These are phyloP conservation scores for Globisporangium alternatum DNA, from an alignment of 352 stramenopile genomes.

Conservation along the genomic window DNA sequence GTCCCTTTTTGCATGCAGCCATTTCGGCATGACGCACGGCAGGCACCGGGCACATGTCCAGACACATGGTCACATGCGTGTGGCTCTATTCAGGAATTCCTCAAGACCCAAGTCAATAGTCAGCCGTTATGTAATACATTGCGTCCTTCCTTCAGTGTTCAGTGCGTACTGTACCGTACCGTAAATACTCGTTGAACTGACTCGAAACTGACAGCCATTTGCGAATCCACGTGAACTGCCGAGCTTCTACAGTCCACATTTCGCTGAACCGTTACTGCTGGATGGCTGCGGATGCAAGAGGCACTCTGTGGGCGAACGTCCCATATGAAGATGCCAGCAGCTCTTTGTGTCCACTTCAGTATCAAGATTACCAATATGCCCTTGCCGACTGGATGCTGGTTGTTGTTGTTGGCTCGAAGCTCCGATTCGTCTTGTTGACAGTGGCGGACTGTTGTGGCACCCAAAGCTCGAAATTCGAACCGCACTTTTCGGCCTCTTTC, in stretches of 20 bases:
- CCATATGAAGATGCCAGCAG: no score
- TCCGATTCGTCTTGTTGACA: background rate
- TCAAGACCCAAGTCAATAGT: no score
- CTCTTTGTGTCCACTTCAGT: background rate
- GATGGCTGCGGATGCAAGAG: background rate
- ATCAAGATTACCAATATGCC: background rate
- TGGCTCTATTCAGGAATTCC: no score
- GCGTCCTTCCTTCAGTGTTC: no score
- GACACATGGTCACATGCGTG: background rate
- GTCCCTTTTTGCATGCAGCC: background rate
- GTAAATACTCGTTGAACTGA: background rate
- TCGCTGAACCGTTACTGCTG: constrained; percentile 6
- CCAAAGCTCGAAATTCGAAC: constrained; percentile 1
- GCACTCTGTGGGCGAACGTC: background rate
- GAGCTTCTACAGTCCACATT: background rate
- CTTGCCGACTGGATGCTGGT: no score
- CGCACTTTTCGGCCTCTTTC: constrained; percentile 2
- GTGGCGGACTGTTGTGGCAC: background rate
- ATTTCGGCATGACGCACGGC: background rate
- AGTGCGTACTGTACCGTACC: background rate
- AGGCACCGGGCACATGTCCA: background rate
- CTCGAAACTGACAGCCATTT: background rate
- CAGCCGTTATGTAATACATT: no score
- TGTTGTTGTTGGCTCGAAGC: no score
- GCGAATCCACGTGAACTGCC: background rate